Base-by-base conservation (phyloP, 352 stramenopile genomes). In the Phytophthora rubi region DNA sequence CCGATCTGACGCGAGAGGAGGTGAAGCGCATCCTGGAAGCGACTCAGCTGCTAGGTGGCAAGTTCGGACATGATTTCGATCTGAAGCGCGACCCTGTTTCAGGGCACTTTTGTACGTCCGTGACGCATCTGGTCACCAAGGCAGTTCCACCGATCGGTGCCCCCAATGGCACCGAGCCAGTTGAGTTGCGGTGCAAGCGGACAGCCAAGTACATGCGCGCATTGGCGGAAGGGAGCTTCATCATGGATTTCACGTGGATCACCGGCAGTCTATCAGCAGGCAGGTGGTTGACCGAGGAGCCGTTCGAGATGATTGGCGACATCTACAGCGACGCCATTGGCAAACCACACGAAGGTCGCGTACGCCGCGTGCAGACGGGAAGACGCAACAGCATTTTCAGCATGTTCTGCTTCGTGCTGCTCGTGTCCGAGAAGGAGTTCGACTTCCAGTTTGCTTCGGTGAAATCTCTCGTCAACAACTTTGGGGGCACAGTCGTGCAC, bases 181-280 rank as follows among this genome's bases (percentile, higher is more conserved):
- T 71, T 28, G 65, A 79, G 8, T 56, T 83, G 33, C 86, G 88
- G 28, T 96, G 89, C 62, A 91, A 92, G 56, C 86, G 89, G 23
- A 96, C 86, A 0, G 83, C 83, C 62, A 95, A 94, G 75, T 95
- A 94, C 75, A 94, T 96, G 89, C 85, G 85, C 18, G 89, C 83
- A 6, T 68, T 96, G 18, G 85, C 88, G 1, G 83, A 95, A 68
- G 86, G 86, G 7, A 81, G 59, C 30, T 94, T 83, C 51, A 76
- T 96, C 7, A 82, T 96, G 57, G 86, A 95, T 51, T 85, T 92
- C 59, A 75, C 76, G 48, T 96, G 89, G 89, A 71, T 95, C 33
- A 63, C 77, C n/a, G 83, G 82, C 7, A 94, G 86, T 76, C 62
- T 91, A 4, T 64, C 75, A 0, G 81, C 86, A 10, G 77, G 81